Base-by-base conservation (phyloP, 345 rosid genomes). In the Cardamine occulta region DNA sequence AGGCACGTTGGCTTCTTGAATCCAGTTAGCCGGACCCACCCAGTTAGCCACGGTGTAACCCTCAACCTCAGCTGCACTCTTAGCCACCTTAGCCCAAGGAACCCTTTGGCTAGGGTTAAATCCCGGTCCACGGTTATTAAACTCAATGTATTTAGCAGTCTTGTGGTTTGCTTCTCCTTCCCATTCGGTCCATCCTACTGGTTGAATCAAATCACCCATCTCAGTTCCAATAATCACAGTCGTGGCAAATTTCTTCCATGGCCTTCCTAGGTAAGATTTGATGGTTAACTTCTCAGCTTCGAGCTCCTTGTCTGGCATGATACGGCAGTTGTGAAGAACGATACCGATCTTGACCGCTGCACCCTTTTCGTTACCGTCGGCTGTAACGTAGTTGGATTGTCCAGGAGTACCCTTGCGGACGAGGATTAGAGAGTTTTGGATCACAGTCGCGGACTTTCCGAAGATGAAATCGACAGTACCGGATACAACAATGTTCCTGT, bases 391-490 rank as follows among this genome's bases (percentile, higher is more conserved):
- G 85, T 89, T 90, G 63, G 52, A 15, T 32, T 86, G 91, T 55
- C 72, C 78, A 0, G 75, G 73, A 4, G 10, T 75, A 0, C 87
- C 86, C 66, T 72, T 86, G 14, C 88, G 74, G 69, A 72, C 73
- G 7, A 88, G 83, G 83, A 92, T 75, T n/a, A 73, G 53, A 9
- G 90, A 91, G 87, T 84, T 88, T 54, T 92, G 96, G 78, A 89
- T 85, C 58, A 88, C 65, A 7, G 85, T 74, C 0, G 82, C 56
- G 3, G 88, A 84, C 53, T 85, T 86, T 1, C 96, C 96, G 42
- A 92, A 89, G 84, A 89, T 85, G 92, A 89, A 92, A 76, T 92
- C 93, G 3, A 88, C 75, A 0, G 92, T 92, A 5, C 92, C 93
- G 11, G 97, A 79, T 49, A 92, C 85, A 66, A 84, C 85, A 57